These are phyloP conservation scores for Globisporangium orthogonon DNA, from an alignment of 352 stramenopile genomes.

Conservation along the genomic window DNA sequence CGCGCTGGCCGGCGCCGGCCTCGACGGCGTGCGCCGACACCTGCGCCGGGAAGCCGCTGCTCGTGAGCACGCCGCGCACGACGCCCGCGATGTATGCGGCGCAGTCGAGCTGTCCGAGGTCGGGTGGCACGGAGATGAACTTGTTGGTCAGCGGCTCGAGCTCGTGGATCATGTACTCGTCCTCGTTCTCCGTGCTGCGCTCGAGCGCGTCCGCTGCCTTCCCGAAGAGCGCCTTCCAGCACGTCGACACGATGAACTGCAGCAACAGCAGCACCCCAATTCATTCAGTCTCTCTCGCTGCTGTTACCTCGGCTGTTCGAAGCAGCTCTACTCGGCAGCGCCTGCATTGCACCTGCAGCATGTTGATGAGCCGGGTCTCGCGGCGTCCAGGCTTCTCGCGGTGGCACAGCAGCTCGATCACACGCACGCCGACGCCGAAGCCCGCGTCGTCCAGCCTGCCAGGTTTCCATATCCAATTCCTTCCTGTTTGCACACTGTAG, in stretches of 20 bases:
- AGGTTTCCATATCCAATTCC: too few species aligned
- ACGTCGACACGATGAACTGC: slow-evolving; percentile 91
- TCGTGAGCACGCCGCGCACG: slow-evolving; percentile 85
- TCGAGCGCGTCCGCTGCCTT: slow-evolving; percentile 96
- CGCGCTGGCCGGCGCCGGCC: slow-evolving; percentile 35
- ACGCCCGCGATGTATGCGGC: slow-evolving; percentile 96
- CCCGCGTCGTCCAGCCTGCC: slow-evolving; percentile 89
- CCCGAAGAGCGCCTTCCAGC: slow-evolving; percentile 95
- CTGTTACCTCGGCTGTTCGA: too few species aligned
- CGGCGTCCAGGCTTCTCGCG: slow-evolving; percentile 73
- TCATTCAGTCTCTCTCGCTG: background rate
- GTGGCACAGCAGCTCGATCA: slow-evolving; percentile 91
- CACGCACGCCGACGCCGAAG: slow-evolving; percentile 93
- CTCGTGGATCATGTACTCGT: slow-evolving; percentile 98
- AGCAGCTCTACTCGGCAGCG: too few species aligned
- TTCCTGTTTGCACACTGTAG: too few species aligned
- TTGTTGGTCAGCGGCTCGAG: slow-evolving; percentile 92
- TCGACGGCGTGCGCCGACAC: slow-evolving; percentile 76
- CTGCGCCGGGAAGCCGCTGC: slow-evolving; percentile 75
- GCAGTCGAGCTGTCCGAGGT: slow-evolving; percentile 95
- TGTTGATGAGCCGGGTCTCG: slow-evolving; percentile 80
- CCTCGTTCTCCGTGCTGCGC: slow-evolving; percentile 95
- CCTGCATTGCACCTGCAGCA: slow-evolving; percentile 34
- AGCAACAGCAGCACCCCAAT: background rate
- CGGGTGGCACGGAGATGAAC: slow-evolving; percentile 94